Evolutionary conservation across 75 land plant species (phyloP).

Genomic region (Pseudotsuga menziesii): DNA sequence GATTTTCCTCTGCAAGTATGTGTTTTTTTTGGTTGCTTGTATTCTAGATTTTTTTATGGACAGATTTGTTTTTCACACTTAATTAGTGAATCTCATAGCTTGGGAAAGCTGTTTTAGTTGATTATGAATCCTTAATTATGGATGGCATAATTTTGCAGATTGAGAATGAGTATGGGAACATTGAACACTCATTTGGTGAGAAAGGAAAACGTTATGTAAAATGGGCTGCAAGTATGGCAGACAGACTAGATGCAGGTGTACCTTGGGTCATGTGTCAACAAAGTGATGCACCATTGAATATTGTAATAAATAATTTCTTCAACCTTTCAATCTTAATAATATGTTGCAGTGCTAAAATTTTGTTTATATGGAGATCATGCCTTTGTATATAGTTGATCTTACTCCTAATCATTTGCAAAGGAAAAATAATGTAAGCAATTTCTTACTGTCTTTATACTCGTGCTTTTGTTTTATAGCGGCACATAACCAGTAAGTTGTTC

Average conservation of each 20-base stretch:
- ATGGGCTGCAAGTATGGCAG: constrained; percentile 78
- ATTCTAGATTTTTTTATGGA: too few relatives aligned
- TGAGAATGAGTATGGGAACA: constrained; percentile 81
- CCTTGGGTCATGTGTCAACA: constrained; percentile 89
- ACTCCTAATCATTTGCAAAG: too few relatives aligned
- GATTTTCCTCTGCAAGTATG: background rate
- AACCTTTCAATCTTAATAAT: background rate
- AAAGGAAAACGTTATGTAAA: constrained; percentile 56
- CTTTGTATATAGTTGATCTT: too few relatives aligned
- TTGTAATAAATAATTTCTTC: constrained; percentile 32
- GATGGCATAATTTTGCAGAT: constrained; percentile 34
- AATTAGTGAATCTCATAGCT: background rate
- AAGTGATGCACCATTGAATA: constrained; percentile 61
- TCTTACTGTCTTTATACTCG: too few relatives aligned
- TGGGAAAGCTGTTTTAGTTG: too few relatives aligned
- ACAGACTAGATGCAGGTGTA: constrained; percentile 59
- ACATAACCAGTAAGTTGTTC: too few relatives aligned
- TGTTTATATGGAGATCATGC: too few relatives aligned
- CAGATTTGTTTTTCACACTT: background rate
- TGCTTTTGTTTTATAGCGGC: too few relatives aligned
- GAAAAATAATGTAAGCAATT: too few relatives aligned
- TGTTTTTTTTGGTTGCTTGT: background rate
- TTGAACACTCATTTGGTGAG: constrained; percentile 49
- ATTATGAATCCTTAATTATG: too few relatives aligned
- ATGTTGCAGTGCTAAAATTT: too few relatives aligned